These are phyloP conservation scores for Aspergillus ellipticus DNA, from an alignment of 495 filamentous ascomycete species.

Conservation along the genomic window DNA sequence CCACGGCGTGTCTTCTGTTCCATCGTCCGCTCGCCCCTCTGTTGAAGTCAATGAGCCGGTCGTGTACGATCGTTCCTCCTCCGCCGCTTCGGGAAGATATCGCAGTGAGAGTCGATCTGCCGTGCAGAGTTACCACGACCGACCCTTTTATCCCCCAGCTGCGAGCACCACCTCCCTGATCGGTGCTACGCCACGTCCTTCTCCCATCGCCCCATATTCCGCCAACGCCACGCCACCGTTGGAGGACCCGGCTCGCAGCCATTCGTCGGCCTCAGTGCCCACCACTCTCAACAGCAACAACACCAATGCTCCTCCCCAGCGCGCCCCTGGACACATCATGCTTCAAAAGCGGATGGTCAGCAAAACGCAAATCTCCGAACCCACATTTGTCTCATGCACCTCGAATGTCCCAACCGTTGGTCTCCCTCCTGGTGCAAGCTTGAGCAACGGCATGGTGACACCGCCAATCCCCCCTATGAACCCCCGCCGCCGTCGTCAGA, in stretches of 20 bases:
- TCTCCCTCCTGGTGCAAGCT: slow-evolving; percentile 49
- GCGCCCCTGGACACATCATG: slow-evolving; percentile 23
- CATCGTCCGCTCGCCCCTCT: slow-evolving; percentile 39
- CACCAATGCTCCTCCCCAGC: slow-evolving; percentile 23
- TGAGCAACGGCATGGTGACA: slow-evolving; percentile 36
- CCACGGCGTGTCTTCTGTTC: slow-evolving; percentile 22
- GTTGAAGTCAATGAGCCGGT: slow-evolving; percentile 31
- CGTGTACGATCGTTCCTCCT: slow-evolving; percentile 36
- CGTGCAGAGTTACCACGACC: slow-evolving; percentile 39
- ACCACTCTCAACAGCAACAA: slow-evolving; percentile 16
- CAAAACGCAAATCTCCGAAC: slow-evolving; percentile 79
- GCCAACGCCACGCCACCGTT: slow-evolving; percentile 56
- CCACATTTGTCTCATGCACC: slow-evolving; percentile 73
- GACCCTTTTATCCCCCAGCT: slow-evolving; percentile 30
- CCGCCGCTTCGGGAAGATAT: slow-evolving; percentile 39
- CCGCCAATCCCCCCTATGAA: slow-evolving; percentile 70
- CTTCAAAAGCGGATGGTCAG: slow-evolving; percentile 62
- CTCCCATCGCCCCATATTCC: slow-evolving; percentile 52
- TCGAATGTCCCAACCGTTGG: slow-evolving; percentile 66
- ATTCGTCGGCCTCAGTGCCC: slow-evolving; percentile 22
- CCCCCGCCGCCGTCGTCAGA: slow-evolving; percentile 60
- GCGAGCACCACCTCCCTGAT: slow-evolving; percentile 37
- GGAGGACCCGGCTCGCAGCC: slow-evolving; percentile 30
- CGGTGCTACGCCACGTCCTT: slow-evolving; percentile 48
- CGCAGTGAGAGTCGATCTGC: slow-evolving; percentile 49